Conservation (phyloP, 495 filamentous ascomycete genomes). For the Penicillium diatomitis region DNA sequence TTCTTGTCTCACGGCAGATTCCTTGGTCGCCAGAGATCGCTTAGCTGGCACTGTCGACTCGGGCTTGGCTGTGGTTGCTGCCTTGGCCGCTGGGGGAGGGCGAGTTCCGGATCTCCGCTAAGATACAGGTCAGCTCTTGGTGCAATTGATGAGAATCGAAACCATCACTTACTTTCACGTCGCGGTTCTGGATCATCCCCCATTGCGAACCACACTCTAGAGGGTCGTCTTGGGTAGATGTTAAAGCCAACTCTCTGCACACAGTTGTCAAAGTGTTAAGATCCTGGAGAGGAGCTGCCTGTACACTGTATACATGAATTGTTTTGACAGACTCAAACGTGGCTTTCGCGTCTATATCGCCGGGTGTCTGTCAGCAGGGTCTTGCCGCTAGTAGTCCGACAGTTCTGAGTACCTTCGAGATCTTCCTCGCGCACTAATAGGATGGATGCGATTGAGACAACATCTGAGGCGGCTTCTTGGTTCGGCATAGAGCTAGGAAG, state of each 20-base stretch:
- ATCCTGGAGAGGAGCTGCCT: conserved; percentile 62
- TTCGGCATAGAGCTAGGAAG: conserved; percentile 51
- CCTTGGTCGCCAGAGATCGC: conserved; percentile 20
- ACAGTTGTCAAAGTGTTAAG: conserved; percentile 65
- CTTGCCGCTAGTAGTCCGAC: background rate
- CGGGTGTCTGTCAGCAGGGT: background rate
- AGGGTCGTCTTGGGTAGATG: conserved; percentile 51
- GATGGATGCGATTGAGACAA: conserved; percentile 44
- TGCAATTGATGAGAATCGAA: background rate
- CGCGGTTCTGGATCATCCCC: conserved; percentile 60
- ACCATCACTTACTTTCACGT: conserved; percentile 42
- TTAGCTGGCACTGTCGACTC: conserved; percentile 29
- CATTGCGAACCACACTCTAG: conserved; percentile 50
- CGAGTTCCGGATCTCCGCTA: conserved; percentile 42
- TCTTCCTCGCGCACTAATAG: conserved; percentile 73
- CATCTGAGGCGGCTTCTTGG: conserved; percentile 28
- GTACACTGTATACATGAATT: conserved; percentile 83
- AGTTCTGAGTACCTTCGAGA: conserved; percentile 49
- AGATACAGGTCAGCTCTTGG: conserved; percentile 7
- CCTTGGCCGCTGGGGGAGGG: conserved; percentile 17
- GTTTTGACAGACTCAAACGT: conserved; percentile 62
- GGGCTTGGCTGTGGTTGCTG: conserved; percentile 10
- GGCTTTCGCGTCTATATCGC: conserved; percentile 49
- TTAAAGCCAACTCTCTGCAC: conserved; percentile 46
- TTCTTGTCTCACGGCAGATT: conserved; percentile 16